Conservation (phyloP, 305 asterid species). For the Fraxinus sp. region DNA sequence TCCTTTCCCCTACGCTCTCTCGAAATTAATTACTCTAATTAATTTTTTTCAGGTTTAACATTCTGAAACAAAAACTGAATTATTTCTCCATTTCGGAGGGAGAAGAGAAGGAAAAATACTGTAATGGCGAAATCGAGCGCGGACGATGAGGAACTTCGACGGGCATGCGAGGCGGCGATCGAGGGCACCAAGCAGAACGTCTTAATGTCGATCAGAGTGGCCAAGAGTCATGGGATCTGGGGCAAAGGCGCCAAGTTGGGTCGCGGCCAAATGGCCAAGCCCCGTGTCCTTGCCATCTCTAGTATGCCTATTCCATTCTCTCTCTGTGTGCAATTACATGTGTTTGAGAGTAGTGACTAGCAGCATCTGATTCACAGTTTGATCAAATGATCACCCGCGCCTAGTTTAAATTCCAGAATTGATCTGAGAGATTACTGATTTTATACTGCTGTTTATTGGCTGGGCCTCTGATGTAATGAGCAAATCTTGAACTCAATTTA, state of each 20-base stretch:
- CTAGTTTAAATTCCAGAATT: conserved; percentile 1
- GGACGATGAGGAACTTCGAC: conserved; percentile 85
- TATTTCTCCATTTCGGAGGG: conserved; percentile 1
- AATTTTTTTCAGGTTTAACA: background rate
- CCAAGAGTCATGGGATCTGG: conserved; percentile 96
- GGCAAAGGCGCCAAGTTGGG: conserved; percentile 79
- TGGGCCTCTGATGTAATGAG: background rate
- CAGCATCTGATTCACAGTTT: background rate
- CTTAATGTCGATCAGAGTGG: conserved; percentile 86
- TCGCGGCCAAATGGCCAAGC: conserved; percentile 95
- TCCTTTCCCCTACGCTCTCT: background rate
- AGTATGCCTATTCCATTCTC: conserved; percentile 38
- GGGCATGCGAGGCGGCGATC: conserved; percentile 88
- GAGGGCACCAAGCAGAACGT: conserved; percentile 75
- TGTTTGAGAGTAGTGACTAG: conserved; percentile 2
- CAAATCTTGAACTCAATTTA: background rate
- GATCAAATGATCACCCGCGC: background rate
- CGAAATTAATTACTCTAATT: background rate
- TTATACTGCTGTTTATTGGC: background rate
- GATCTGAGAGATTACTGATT: background rate
- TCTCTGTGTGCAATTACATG: background rate
- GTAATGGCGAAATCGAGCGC: conserved; percentile 97
- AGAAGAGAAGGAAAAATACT: background rate
- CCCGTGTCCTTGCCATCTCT: conserved; percentile 93
- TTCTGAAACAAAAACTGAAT: background rate